Percentiles rank a stretch among this genome's conserved stretches.
These are phyloP conservation scores for Phoma herbarum DNA, from an alignment of 2,329 filamentous ascomycete species.

Conservation along the genomic window DNA sequence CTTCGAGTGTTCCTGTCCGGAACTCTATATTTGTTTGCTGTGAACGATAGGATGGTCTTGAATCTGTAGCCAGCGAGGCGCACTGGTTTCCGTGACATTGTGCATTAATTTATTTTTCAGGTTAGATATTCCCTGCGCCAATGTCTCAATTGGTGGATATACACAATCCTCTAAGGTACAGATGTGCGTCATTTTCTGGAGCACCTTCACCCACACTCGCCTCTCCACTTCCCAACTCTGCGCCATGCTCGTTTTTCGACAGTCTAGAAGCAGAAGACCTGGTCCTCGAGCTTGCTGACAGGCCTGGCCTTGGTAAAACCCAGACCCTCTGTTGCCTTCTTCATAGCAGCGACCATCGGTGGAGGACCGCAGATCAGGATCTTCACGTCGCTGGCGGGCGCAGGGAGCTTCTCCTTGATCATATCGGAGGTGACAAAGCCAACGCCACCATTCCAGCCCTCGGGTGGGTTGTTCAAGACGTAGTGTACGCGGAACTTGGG, in stretches of 20 bases:
- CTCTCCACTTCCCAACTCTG: neutral
- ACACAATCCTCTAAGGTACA: neutral
- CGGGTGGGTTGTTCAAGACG: conserved; percentile 93
- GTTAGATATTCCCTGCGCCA: neutral
- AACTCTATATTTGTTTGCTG: neutral
- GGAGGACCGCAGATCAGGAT: conserved; percentile 93
- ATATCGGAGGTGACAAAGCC: conserved; percentile 96
- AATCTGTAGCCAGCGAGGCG: neutral
- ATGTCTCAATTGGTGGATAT: conserved; percentile 5
- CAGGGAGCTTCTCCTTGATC: conserved; percentile 87
- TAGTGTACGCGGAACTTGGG: conserved; percentile 88
- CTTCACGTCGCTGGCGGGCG: conserved; percentile 87
- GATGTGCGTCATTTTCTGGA: neutral
- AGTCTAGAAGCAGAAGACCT: conserved; percentile 91
- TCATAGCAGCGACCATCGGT: conserved; percentile 95
- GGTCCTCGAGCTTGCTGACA: conserved; percentile 97
- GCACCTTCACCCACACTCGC: neutral
- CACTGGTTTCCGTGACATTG: neutral
- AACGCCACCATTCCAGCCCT: conserved; percentile 89
- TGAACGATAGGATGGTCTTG: neutral
- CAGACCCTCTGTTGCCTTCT: conserved; percentile 90
- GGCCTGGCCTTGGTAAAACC: conserved; percentile 92
- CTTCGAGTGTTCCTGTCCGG: neutral
- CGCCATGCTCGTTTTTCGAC: neutral
- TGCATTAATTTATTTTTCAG: neutral